Percentiles rank a stretch among this genome's conserved stretches.
Conservation (phyloP, 2,329 filamentous ascomycete species). For the Orbilia ellipsospora region DNA sequence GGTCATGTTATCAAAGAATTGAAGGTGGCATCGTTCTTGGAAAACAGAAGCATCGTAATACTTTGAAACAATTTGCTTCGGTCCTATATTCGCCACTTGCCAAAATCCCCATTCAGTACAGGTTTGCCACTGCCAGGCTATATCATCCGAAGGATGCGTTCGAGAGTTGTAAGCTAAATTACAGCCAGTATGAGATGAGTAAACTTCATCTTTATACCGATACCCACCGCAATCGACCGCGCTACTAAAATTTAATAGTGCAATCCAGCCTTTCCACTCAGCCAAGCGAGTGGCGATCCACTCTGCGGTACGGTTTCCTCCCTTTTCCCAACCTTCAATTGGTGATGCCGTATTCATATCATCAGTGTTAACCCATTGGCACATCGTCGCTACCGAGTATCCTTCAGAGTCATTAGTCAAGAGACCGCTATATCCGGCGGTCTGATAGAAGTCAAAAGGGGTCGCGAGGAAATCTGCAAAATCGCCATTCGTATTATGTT, state of each 20-base stretch:
- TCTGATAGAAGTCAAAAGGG: constrained; percentile 62
- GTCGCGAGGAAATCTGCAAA: constrained; percentile 63
- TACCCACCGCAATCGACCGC: constrained; percentile 62
- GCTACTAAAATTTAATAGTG: background rate
- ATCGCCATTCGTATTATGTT: constrained; percentile 64
- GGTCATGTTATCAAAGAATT: constrained; percentile 64
- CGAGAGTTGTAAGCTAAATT: background rate
- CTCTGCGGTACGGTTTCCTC: constrained; percentile 29
- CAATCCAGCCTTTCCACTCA: constrained; percentile 14
- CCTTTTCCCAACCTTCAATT: constrained; percentile 24
- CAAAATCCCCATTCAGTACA: constrained; percentile 69
- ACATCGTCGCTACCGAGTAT: constrained; percentile 63
- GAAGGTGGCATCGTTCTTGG: constrained; percentile 65
- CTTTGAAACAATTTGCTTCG: constrained; percentile 65
- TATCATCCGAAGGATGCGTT: background rate
- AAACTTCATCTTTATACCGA: constrained; percentile 8
- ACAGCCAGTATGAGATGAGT: background rate
- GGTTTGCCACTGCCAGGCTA: constrained; percentile 61
- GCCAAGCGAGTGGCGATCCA: constrained; percentile 47
- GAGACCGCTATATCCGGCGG: constrained; percentile 63
- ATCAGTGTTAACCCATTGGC: constrained; percentile 64
- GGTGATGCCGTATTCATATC: constrained; percentile 7
- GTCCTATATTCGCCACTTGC: constrained; percentile 66
- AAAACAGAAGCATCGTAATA: constrained; percentile 65
- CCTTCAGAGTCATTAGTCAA: constrained; percentile 11